A percentile compares a stretch with the other conserved stretches of the same genome.
Evolutionary conservation across 1,139 yeast species (phyloP).

Genomic region (Petasospora rhodanensis): DNA sequence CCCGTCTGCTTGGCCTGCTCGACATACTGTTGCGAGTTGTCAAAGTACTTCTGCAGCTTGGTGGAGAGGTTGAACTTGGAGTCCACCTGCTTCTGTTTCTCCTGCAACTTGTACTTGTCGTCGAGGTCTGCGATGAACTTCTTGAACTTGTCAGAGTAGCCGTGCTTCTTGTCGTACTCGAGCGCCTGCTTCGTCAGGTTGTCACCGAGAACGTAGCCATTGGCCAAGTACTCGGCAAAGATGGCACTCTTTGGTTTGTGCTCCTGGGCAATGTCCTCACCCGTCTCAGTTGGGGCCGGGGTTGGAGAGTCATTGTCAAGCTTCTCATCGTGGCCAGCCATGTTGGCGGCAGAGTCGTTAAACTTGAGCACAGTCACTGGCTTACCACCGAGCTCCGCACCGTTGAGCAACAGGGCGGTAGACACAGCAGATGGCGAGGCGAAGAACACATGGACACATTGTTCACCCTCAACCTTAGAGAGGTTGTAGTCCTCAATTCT

Average conservation of each 20-base stretch:
- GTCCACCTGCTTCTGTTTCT: slow-evolving; percentile 34
- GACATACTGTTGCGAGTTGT: slow-evolving; percentile 40
- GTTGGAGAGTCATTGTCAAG: no score
- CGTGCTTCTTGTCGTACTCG: slow-evolving; percentile 61
- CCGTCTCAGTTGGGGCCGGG: slow-evolving; percentile 12
- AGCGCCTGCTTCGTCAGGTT: slow-evolving; percentile 55
- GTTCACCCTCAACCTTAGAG: slow-evolving; percentile 29
- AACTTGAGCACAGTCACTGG: slow-evolving; percentile 45
- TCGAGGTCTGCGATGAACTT: slow-evolving; percentile 53
- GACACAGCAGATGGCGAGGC: slow-evolving; percentile 58
- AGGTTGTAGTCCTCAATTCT: slow-evolving; percentile 33
- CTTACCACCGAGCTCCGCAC: slow-evolving; percentile 65
- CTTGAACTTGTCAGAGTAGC: slow-evolving; percentile 53
- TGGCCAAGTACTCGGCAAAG: slow-evolving; percentile 69
- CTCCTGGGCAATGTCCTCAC: slow-evolving; percentile 59
- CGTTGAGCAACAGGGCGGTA: slow-evolving; percentile 70
- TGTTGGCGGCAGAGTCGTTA: slow-evolving; percentile 20
- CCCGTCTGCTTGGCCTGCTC: slow-evolving; percentile 41
- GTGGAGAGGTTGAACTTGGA: slow-evolving; percentile 35
- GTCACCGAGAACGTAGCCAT: slow-evolving; percentile 68
- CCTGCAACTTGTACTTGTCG: slow-evolving; percentile 52
- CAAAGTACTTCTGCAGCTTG: slow-evolving; percentile 41
- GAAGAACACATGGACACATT: slow-evolving; percentile 42
- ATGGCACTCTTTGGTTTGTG: slow-evolving; percentile 74
- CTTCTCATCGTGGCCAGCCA: no score